phyloP scores from a whole-genome alignment of 2,329 filamentous ascomycete genomes.

The Xylariaceae sp. region DNA sequence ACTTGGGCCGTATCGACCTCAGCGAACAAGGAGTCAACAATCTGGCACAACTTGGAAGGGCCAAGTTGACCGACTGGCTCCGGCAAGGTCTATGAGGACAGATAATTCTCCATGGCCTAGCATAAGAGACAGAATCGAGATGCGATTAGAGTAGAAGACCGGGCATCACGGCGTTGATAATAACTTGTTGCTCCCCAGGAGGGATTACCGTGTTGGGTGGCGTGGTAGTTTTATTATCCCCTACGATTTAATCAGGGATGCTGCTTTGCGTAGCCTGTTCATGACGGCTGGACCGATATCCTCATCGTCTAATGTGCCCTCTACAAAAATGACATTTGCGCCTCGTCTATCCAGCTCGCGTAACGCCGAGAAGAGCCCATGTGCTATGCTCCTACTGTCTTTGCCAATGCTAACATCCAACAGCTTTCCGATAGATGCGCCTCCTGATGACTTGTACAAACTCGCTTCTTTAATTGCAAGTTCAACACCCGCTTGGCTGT shows the following conservation, averaged over 20 bases:
- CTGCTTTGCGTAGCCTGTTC: constrained; percentile 76
- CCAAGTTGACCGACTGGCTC: constrained; percentile 84
- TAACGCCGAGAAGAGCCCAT: constrained; percentile 81
- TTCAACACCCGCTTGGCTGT: constrained; percentile 26
- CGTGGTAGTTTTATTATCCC: constrained; percentile 27
- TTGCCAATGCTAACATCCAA: constrained; percentile 70
- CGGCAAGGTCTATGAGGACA: constrained; percentile 65
- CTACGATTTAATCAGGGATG: constrained; percentile 53
- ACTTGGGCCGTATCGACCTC: constrained; percentile 89
- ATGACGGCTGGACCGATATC: constrained; percentile 84
- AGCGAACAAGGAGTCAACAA: constrained; percentile 95
- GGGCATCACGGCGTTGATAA: constrained; percentile 29
- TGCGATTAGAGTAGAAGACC: constrained; percentile 23
- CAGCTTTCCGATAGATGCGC: constrained; percentile 37
- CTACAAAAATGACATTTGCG: constrained; percentile 82
- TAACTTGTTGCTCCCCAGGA: constrained; percentile 25
- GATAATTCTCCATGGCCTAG: constrained; percentile 22
- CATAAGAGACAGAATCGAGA: constrained; percentile 13
- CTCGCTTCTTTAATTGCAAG: constrained; percentile 39
- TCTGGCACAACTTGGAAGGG: constrained; percentile 87
- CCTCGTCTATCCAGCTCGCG: constrained; percentile 75
- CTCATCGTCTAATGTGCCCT: constrained; percentile 74
- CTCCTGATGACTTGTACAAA: constrained; percentile 33
- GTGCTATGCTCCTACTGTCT: constrained; percentile 68
- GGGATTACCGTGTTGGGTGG: constrained; percentile 22